Evolutionary conservation across 1,284 basidiomycete species (phyloP).

Genomic region (Apiotrichum akiyoshidainum): DNA sequence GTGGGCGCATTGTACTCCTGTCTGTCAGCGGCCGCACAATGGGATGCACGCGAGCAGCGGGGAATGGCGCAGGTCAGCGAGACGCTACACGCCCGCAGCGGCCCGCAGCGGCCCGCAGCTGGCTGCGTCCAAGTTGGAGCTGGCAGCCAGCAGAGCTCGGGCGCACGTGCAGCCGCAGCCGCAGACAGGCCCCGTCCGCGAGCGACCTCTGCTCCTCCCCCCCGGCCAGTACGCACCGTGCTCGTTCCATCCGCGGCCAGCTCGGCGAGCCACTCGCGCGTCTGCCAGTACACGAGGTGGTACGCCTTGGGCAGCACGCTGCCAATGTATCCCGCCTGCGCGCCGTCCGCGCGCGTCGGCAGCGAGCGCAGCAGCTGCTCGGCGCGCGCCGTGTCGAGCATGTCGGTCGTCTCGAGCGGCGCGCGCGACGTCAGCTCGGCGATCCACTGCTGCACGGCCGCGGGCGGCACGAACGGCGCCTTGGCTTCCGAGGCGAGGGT

Average conservation of each 20-base stretch:
- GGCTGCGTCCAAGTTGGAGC: no score
- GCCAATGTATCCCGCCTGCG: constrained; percentile 34
- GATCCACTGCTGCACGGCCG: constrained; percentile 24
- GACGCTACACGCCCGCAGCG: no score
- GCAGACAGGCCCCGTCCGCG: no score
- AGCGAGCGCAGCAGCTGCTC: constrained; percentile 54
- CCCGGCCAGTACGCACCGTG: constrained; percentile 63
- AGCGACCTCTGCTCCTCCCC: no score
- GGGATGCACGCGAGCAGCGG: no score
- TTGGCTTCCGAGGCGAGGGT: neutral
- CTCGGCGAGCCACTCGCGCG: constrained; percentile 58
- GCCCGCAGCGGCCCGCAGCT: no score
- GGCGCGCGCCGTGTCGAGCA: constrained; percentile 24
- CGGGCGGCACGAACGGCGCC: neutral
- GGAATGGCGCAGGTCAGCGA: no score
- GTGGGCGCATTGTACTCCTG: constrained; percentile 57
- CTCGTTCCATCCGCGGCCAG: constrained; percentile 62
- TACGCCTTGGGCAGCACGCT: constrained; percentile 61
- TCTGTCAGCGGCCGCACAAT: no score
- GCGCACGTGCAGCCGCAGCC: no score
- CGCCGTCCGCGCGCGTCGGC: constrained; percentile 59
- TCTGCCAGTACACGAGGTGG: constrained; percentile 72
- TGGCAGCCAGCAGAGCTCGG: no score
- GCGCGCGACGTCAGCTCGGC: constrained; percentile 20
- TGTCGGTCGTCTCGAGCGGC: constrained; percentile 16